Conservation (phyloP, 345 rosid species). For the Murraya koenigii region DNA sequence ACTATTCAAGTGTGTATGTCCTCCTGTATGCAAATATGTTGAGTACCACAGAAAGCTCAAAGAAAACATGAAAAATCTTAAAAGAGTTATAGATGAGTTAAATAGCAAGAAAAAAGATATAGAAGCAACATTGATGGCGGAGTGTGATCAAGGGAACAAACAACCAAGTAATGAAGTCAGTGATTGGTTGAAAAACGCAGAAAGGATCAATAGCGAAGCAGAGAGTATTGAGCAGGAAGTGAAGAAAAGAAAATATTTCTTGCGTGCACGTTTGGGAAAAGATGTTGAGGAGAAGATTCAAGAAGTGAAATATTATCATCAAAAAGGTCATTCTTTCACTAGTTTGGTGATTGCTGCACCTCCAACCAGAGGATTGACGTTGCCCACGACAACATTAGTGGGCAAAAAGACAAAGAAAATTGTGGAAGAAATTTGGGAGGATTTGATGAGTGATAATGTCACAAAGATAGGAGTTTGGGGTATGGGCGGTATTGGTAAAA, state of each 20-base stretch:
- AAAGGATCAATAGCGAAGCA: background rate
- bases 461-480: too few relatives aligned
- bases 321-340: background rate
- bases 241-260: background rate
- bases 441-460: too few relatives aligned
- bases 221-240: background rate
- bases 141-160: background rate
- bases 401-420: background rate
- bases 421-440: too few relatives aligned
- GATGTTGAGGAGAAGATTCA: too few relatives aligned
- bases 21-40: background rate
- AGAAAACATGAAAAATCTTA: background rate
- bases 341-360: background rate
- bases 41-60: too few relatives aligned
- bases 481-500: too few relatives aligned
- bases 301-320: background rate
- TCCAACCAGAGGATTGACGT: background rate
- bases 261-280: too few relatives aligned
- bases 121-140: background rate
- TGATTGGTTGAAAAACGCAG: background rate
- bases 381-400: background rate
- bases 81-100: background rate
- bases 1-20: background rate
- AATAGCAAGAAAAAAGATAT: background rate
- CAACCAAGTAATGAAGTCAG: background rate